Conservation (phyloP, 2,329 filamentous ascomycete species). For the Pestalotiopsis fici region DNA sequence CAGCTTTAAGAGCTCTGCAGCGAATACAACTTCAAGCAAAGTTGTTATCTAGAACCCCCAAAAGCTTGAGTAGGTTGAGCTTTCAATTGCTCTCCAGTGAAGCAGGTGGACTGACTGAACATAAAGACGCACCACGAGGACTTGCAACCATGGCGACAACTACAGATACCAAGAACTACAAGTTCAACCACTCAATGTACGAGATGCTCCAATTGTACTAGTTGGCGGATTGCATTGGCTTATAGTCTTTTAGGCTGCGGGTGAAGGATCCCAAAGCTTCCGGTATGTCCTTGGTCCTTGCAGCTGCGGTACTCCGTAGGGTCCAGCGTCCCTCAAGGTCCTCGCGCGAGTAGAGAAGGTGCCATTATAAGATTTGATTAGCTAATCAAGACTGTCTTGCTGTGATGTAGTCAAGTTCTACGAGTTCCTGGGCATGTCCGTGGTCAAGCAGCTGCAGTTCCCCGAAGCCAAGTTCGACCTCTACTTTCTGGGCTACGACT, state of each 20-base stretch:
- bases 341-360: background rate
- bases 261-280: slow-evolving; percentile 91
- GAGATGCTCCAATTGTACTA: slow-evolving; percentile 18
- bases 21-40: slow-evolving; percentile 27
- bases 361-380: background rate
- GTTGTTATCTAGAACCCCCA: slow-evolving; percentile 22
- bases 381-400: background rate
- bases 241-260: slow-evolving; percentile 67
- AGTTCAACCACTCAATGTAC: slow-evolving; percentile 87
- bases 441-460: slow-evolving; percentile 78
- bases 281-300: slow-evolving; percentile 40
- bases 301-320: background rate
- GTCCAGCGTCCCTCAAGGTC: background rate
- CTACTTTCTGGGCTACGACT: slow-evolving; percentile 92
- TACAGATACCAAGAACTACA: slow-evolving; percentile 77
- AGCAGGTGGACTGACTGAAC: background rate
- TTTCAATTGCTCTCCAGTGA: background rate
- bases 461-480: slow-evolving; percentile 91
- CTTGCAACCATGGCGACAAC: slow-evolving; percentile 62
- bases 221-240: background rate
- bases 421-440: slow-evolving; percentile 84
- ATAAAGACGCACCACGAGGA: slow-evolving; percentile 18
- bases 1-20: slow-evolving; percentile 25
- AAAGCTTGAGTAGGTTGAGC: slow-evolving; percentile 14
- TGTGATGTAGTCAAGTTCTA: slow-evolving; percentile 78